Conservation (phyloP, 1,284 basidiomycete genomes). For the Apiotrichum sp. region DNA sequence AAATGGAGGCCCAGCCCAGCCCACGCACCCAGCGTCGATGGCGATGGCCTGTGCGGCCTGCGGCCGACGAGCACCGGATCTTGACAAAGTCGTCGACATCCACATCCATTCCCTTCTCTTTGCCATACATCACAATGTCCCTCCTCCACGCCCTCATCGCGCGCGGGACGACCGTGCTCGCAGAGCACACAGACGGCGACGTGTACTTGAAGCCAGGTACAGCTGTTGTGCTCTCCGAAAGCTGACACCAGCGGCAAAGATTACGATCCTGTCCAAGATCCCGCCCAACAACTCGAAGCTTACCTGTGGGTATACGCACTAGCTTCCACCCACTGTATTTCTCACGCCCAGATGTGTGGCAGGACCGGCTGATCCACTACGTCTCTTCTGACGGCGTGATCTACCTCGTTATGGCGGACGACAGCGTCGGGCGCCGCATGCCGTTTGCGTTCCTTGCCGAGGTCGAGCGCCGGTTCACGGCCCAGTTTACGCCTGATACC, state of each 20-base stretch:
- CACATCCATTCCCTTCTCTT: too few relatives aligned
- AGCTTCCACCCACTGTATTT: not conserved
- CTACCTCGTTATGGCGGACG: conserved; percentile 90
- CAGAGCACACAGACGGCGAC: conserved; percentile 70
- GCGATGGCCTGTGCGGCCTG: too few relatives aligned
- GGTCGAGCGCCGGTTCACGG: conserved; percentile 72
- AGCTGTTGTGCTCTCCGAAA: conserved; percentile 8
- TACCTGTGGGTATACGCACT: conserved; percentile 6
- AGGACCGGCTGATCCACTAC: conserved; percentile 94
- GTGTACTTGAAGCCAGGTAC: conserved; percentile 79
- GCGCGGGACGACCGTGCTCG: conserved; percentile 69
- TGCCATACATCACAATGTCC: conserved; percentile 36
- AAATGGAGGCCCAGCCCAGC: too few relatives aligned
- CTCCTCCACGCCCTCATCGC: conserved; percentile 79
- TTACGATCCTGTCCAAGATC: conserved; percentile 84
- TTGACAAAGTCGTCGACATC: too few relatives aligned
- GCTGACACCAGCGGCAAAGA: conserved; percentile 57
- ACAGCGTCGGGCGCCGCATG: conserved; percentile 79
- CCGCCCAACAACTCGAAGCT: conserved; percentile 18
- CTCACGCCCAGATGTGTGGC: conserved; percentile 64
- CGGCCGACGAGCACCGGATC: too few relatives aligned
- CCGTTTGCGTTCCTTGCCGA: conserved; percentile 90
- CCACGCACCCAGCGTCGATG: too few relatives aligned
- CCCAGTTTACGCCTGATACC: conserved; percentile 48
- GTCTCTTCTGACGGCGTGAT: conserved; percentile 77